These are phyloP conservation scores for Entomortierella beljakovae DNA, from an alignment of 192 early-diverging fungal species.

Conservation along the genomic window DNA sequence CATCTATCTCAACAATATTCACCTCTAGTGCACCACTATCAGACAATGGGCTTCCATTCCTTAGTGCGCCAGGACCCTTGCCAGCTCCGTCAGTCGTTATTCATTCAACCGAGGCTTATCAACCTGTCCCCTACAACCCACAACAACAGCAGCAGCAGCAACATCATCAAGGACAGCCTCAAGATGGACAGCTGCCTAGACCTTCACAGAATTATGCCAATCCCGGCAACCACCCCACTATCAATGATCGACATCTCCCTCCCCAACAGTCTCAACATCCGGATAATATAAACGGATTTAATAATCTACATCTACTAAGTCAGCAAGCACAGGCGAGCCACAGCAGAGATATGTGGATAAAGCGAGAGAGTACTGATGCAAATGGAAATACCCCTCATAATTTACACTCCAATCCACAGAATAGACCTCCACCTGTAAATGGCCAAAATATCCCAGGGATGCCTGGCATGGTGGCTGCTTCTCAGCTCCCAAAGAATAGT, in stretches of 20 bases:
- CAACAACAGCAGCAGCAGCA: constrained; percentile 13
- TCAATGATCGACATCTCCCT: constrained; percentile 21
- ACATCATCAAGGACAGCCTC: constrained; percentile 16
- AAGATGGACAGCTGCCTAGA: constrained; percentile 10
- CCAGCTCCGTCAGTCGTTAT: constrained; percentile 18
- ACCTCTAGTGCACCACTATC: constrained; percentile 22
- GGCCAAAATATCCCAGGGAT: constrained; percentile 37
- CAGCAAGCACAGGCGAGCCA: constrained; percentile 30
- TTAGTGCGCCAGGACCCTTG: constrained; percentile 27
- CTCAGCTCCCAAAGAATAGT: constrained; percentile 23
- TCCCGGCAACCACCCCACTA: not conserved
- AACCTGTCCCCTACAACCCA: constrained; percentile 17
- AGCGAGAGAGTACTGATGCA: constrained; percentile 32
- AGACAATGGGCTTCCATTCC: constrained; percentile 22
- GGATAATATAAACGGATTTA: constrained; percentile 31
- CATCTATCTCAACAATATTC: constrained; percentile 27
- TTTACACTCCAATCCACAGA: constrained; percentile 2
- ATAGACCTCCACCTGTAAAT: constrained; percentile 8
- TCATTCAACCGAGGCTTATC: constrained; percentile 26
- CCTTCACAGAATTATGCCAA: constrained; percentile 8
- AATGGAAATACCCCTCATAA: constrained; percentile 18
- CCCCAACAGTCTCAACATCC: constrained; percentile 15
- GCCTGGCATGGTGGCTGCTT: constrained; percentile 32
- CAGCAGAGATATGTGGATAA: constrained; percentile 39
- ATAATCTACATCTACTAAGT: constrained; percentile 43